Evolutionary conservation across 768 basidiomycete genomes (phyloP).

Genomic region (Xerocomellus amylosporus): DNA sequence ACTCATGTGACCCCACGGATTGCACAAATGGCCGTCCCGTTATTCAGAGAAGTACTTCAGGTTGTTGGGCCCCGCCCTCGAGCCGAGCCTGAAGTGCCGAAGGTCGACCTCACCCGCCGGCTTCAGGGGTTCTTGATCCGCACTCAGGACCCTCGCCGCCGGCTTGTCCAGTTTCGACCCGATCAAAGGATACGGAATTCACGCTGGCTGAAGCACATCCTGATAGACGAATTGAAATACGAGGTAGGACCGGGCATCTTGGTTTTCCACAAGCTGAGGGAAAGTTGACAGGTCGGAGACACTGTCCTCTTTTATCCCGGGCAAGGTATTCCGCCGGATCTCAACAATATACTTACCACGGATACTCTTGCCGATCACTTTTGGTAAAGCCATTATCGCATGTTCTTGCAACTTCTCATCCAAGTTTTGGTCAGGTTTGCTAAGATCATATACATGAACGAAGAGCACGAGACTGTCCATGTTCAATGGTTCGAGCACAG

Average conservation of each 20-base stretch:
- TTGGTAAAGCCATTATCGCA: constrained; percentile 44
- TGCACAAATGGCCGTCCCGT: constrained; percentile 44
- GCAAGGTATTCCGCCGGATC: constrained; percentile 33
- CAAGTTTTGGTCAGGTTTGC: constrained; percentile 54
- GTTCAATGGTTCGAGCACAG: constrained; percentile 77
- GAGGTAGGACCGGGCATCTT: constrained; percentile 31
- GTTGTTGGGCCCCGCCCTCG: constrained; percentile 49
- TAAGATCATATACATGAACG: constrained; percentile 53
- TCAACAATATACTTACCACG: constrained; percentile 34
- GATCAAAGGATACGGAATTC: constrained; percentile 37
- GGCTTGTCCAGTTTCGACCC: constrained; percentile 17
- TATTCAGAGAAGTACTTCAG: constrained; percentile 52
- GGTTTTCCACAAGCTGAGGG: background rate
- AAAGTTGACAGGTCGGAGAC: constrained; percentile 55
- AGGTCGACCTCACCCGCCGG: constrained; percentile 14
- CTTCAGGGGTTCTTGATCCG: constrained; percentile 24
- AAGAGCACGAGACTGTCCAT: constrained; percentile 47
- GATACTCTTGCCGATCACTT: constrained; percentile 56
- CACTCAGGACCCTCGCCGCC: constrained; percentile 1
- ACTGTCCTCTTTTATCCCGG: constrained; percentile 52
- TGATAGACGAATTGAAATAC: constrained; percentile 45
- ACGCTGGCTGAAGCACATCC: constrained; percentile 38
- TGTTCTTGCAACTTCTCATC: background rate
- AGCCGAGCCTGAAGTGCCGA: constrained; percentile 11
- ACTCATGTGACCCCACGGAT: constrained; percentile 68